Percentiles rank a stretch among this genome's conserved stretches.
These are phyloP conservation scores for Amorphotheca resinae DNA, from an alignment of 495 filamentous ascomycete species.

Conservation along the genomic window DNA sequence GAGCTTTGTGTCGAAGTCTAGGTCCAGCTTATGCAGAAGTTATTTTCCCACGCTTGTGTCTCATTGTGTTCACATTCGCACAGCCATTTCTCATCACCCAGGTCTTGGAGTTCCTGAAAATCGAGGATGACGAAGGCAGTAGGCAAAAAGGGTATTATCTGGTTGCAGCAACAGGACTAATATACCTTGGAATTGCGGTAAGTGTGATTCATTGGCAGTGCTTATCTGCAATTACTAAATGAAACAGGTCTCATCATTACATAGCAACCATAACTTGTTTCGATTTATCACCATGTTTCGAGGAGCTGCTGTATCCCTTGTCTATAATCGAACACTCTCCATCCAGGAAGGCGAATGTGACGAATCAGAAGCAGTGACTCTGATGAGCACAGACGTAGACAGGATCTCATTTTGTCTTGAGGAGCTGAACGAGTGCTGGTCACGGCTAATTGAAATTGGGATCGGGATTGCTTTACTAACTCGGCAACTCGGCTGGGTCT, in stretches of 20 bases:
- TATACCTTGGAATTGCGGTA: conserved; percentile 49
- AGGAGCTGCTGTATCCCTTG: conserved; percentile 35
- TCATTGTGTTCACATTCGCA: conserved; percentile 45
- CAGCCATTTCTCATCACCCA: conserved; percentile 46
- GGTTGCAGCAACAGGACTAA: conserved; percentile 48
- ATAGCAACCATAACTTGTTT: conserved; percentile 30
- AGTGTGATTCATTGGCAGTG: not conserved
- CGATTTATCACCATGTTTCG: conserved; percentile 42
- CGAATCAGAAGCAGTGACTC: conserved; percentile 42
- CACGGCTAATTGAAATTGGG: conserved; percentile 17
- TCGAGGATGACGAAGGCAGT: not conserved
- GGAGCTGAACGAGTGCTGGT: conserved; percentile 16
- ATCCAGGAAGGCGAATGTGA: conserved; percentile 31
- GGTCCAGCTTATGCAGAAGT: not conserved
- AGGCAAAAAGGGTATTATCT: conserved; percentile 38
- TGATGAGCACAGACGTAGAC: conserved; percentile 44
- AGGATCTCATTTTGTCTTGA: conserved; percentile 16
- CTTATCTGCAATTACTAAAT: not conserved
- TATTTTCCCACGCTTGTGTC: conserved; percentile 29
- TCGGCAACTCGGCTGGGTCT: conserved; percentile 28
- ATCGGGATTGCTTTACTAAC: conserved; percentile 13
- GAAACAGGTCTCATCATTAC: not conserved
- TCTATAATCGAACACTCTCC: conserved; percentile 39
- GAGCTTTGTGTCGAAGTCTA: not conserved
- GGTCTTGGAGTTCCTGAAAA: conserved; percentile 25